These are phyloP conservation scores for Pleochaeta shiraiana DNA, from an alignment of 2,329 filamentous ascomycete genomes.

Conservation along the genomic window DNA sequence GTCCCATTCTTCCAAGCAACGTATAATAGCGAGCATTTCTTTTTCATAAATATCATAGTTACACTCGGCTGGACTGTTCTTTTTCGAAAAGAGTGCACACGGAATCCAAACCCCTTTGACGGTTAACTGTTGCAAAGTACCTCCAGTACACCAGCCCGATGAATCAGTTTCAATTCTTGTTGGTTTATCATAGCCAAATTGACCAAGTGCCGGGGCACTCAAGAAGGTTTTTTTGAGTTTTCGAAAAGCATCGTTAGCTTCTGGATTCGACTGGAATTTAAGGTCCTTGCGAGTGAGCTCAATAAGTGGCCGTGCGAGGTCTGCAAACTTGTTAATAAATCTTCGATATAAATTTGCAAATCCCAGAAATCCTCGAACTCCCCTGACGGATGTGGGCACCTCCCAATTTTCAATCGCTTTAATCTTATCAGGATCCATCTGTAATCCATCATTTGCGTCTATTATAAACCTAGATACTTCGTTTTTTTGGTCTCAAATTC, in stretches of 20 bases:
- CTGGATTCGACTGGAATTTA: not conserved
- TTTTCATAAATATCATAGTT: no score
- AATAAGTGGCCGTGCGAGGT: not conserved
- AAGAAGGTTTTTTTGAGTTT: not conserved
- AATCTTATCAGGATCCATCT: not conserved
- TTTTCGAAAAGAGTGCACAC: not conserved
- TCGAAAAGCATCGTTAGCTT: not conserved
- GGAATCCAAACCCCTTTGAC: not conserved
- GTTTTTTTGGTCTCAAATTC: not conserved
- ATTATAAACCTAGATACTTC: not conserved
- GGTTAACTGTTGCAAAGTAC: not conserved
- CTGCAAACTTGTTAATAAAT: not conserved
- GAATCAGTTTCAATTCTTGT: not conserved
- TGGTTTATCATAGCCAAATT: not conserved
- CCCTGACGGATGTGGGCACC: not conserved
- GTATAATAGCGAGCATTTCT: no score
- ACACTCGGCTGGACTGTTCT: not conserved
- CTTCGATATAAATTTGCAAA: not conserved
- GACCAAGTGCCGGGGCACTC: not conserved
- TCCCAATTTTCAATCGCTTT: not conserved
- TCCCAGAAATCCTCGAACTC: no score
- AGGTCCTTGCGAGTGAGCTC: not conserved
- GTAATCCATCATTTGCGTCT: not conserved
- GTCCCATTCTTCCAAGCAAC: no score
- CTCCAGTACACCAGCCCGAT: not conserved